A percentile compares a stretch with the other conserved stretches of the same genome.
Evolutionary conservation across 805 yeast genomes (phyloP).

Genomic region (Schwanniomyces yamadae): DNA sequence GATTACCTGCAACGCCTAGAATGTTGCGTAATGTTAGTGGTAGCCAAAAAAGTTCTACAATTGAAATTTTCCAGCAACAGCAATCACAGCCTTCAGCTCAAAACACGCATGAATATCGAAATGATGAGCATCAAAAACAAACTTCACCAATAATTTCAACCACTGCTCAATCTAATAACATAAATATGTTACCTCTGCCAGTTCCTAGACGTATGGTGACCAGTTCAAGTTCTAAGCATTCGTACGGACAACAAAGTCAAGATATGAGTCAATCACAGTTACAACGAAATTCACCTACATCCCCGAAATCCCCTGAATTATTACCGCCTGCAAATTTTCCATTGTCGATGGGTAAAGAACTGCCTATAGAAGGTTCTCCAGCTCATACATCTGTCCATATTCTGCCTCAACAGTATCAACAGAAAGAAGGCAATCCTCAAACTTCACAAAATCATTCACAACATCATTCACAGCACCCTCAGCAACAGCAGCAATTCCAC

Average conservation of each 20-base stretch:
- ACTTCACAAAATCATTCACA: constrained; percentile 6
- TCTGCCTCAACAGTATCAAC: constrained; percentile 2
- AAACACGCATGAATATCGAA: background rate
- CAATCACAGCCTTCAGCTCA: constrained; percentile 4
- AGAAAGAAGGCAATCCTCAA: constrained; percentile 5
- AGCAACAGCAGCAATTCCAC: constrained; percentile 55
- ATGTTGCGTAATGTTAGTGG: constrained; percentile 62
- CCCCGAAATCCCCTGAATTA: constrained; percentile 17
- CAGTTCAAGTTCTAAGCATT: no score
- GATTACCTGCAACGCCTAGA: constrained; percentile 64
- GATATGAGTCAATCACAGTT: no score
- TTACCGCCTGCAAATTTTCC: constrained; percentile 33
- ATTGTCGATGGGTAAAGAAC: no score
- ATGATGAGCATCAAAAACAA: constrained; percentile 3
- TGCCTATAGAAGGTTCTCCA: constrained; percentile 5
- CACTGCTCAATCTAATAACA: constrained; percentile 1
- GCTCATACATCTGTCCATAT: background rate
- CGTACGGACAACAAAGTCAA: background rate
- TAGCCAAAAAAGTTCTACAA: constrained; percentile 18
- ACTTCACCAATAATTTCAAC: constrained; percentile 6
- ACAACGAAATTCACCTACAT: no score
- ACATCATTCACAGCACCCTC: constrained; percentile 8
- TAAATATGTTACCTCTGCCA: no score
- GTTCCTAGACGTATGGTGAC: no score
- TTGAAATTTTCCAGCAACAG: constrained; percentile 7